Evolutionary conservation across 371 early-diverging fungal genomes (phyloP).

Genomic region (Phascolomyces articulosus): DNA sequence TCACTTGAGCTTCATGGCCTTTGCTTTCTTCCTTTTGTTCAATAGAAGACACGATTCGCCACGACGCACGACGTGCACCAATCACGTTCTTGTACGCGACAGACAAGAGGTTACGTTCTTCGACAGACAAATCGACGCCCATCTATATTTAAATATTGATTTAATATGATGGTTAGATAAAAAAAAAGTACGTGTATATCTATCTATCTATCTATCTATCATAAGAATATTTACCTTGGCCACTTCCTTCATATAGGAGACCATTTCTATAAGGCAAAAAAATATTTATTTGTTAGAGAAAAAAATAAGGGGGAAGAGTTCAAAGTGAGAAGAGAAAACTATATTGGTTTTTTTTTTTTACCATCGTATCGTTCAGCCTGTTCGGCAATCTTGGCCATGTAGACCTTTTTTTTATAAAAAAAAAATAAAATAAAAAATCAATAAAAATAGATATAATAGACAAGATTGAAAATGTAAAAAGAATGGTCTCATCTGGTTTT

Average conservation of each 20-base stretch:
- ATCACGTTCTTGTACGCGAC: constrained; percentile 99
- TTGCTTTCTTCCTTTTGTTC: constrained; percentile 97
- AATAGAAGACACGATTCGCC: constrained; percentile 99
- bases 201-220: no score
- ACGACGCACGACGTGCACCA: constrained; percentile 98
- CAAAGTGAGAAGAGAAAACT: constrained; percentile 11
- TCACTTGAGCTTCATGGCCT: constrained; percentile 83
- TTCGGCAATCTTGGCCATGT: constrained; percentile 98
- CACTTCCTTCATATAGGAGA: constrained; percentile 89
- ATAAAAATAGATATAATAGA: not conserved
- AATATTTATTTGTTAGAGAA: not conserved
- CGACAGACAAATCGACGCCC: constrained; percentile 86
- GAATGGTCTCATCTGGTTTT: no score
- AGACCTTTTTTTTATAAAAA: constrained; percentile 35
- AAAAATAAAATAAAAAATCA: not conserved
- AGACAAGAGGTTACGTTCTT: constrained; percentile 98
- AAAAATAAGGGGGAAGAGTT: not conserved
- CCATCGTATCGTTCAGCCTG: constrained; percentile 99
- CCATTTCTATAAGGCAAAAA: constrained; percentile 81
- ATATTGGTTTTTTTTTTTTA: no score
- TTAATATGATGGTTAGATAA: not conserved
- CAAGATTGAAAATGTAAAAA: not conserved
- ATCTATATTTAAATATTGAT: no score
- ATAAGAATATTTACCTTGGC: constrained; percentile 45
- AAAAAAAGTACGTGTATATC: no score